phyloP scores from a whole-genome alignment of 2,329 filamentous ascomycete species.

The Aspergillus cejpii region DNA sequence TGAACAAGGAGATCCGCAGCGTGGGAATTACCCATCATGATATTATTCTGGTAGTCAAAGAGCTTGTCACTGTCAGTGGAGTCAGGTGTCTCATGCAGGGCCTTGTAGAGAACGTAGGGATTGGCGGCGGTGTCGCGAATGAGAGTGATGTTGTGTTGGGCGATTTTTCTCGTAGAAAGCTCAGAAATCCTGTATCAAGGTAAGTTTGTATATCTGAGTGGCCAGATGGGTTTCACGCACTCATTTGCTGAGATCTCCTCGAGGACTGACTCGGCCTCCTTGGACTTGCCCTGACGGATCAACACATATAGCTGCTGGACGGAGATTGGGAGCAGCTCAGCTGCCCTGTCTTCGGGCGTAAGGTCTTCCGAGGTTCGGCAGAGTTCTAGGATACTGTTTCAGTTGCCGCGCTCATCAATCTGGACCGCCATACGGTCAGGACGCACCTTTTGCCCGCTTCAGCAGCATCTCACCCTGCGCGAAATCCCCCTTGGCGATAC shows the following conservation, averaged over 20 bases:
- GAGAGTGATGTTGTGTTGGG: slow-evolving; percentile 53
- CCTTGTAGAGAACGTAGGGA: slow-evolving; percentile 53
- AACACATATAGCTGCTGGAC: slow-evolving; percentile 58
- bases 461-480: slow-evolving; percentile 53
- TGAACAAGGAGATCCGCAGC: slow-evolving; percentile 53
- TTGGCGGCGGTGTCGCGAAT: slow-evolving; percentile 45
- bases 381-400: slow-evolving; percentile 40
- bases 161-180: slow-evolving; percentile 52
- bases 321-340: slow-evolving; percentile 54
- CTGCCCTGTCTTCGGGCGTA: slow-evolving; percentile 52
- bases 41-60: slow-evolving; percentile 53
- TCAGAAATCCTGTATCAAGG: slow-evolving; percentile 47
- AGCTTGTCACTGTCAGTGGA: slow-evolving; percentile 48
- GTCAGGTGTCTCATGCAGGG: slow-evolving; percentile 47
- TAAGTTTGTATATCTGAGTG: slow-evolving; percentile 4
- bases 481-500: slow-evolving; percentile 55
- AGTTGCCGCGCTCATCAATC: slow-evolving; percentile 4
- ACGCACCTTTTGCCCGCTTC: slow-evolving; percentile 50
- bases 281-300: slow-evolving; percentile 47
- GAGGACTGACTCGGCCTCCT: slow-evolving; percentile 51
- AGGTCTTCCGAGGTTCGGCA: slow-evolving; percentile 56
- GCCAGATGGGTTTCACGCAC: slow-evolving; percentile 30
- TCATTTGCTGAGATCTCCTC: slow-evolving; percentile 47
- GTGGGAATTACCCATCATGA: slow-evolving; percentile 50
- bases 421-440: not conserved